Conservation (phyloP, 345 rosid species). For the Euphorbia pulcherrima region DNA sequence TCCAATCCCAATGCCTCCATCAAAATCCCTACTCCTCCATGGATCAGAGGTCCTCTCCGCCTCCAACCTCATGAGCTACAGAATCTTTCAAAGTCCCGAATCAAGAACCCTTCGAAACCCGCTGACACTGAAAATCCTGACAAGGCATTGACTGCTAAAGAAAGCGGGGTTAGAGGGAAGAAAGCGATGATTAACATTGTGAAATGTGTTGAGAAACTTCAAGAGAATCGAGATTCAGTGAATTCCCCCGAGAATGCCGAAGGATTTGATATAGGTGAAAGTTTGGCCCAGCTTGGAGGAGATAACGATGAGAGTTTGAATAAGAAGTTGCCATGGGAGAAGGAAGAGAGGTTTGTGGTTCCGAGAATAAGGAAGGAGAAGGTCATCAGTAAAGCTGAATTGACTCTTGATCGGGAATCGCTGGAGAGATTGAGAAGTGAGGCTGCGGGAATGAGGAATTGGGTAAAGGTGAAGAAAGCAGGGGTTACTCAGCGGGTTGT, state of each 20-base stretch:
- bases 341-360: slow-evolving; percentile 44
- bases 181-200: slow-evolving; percentile 64
- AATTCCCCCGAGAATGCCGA: slow-evolving; percentile 4
- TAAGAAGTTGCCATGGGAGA: slow-evolving; percentile 59
- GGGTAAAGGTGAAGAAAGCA: slow-evolving; percentile 85
- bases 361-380: slow-evolving; percentile 59
- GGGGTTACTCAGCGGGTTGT: slow-evolving; percentile 70
- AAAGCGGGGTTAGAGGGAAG: slow-evolving; percentile 62
- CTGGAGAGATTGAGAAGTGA: slow-evolving; percentile 55
- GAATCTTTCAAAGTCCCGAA: slow-evolving; percentile 28
- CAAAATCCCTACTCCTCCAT: slow-evolving; percentile 60
- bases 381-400: slow-evolving; percentile 46
- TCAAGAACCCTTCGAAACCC: slow-evolving; percentile 15
- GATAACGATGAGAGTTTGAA: slow-evolving; percentile 17
- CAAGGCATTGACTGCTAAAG: slow-evolving; percentile 56
- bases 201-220: slow-evolving; percentile 47
- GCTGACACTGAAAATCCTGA: slow-evolving; percentile 39
- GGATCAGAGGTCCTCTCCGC: slow-evolving; percentile 61
- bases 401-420: slow-evolving; percentile 47
- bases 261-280: slow-evolving; percentile 30
- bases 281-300: slow-evolving; percentile 29
- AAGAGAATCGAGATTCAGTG: slow-evolving; percentile 13
- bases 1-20: slow-evolving; percentile 23
- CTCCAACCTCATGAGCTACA: slow-evolving; percentile 46
- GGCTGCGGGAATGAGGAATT: slow-evolving; percentile 57